Percentiles rank a stretch among this genome's conserved stretches.
Conservation (phyloP, 2,329 filamentous ascomycete genomes). For the Epichloe elymi region DNA sequence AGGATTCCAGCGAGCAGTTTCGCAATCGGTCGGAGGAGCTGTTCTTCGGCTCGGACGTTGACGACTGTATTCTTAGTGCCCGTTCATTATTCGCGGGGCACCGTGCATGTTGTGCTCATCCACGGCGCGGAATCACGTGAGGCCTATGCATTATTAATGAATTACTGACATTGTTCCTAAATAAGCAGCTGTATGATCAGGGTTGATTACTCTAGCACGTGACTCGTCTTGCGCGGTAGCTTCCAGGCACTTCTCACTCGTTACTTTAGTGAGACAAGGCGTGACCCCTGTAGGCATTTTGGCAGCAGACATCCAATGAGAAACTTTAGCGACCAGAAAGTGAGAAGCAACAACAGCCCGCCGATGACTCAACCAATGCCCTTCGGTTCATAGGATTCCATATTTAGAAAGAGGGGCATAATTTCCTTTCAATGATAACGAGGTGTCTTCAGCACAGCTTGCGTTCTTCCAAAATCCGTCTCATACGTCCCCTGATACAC, state of each 20-base stretch:
- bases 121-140: constrained; percentile 13
- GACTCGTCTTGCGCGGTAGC: too few relatives aligned
- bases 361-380: background rate
- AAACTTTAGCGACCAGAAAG: background rate
- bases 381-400: background rate
- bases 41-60: constrained; percentile 1
- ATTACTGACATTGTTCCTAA: background rate
- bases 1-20: background rate
- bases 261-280: too few relatives aligned
- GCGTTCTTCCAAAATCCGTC: background rate
- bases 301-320: too few relatives aligned
- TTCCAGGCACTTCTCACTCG: too few relatives aligned
- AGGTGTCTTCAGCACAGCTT: background rate
- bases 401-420: background rate
- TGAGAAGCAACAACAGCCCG: background rate
- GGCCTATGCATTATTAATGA: constrained; percentile 6
- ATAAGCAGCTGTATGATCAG: too few relatives aligned
- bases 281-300: too few relatives aligned
- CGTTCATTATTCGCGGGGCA: background rate
- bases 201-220: too few relatives aligned
- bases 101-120: constrained; percentile 1
- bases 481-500: constrained; percentile 3
- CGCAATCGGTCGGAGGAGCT: background rate
- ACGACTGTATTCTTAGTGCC: background rate
- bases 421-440: background rate